Evolutionary conservation across 371 early-diverging fungal species (phyloP).

Genomic region (Mortierella sp.): DNA sequence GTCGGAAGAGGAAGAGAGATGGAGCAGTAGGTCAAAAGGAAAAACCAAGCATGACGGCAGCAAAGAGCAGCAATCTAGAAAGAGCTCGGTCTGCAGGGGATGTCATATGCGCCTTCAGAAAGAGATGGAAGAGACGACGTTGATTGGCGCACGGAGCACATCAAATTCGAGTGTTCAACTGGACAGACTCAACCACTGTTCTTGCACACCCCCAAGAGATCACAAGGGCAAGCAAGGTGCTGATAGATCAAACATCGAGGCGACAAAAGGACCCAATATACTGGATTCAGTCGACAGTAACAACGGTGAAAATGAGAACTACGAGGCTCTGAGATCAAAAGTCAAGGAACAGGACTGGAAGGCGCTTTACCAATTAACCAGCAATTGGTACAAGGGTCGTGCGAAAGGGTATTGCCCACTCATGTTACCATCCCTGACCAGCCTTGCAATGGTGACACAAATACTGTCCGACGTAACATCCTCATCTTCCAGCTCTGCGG

Average conservation of each 20-base stretch:
- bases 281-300: background rate
- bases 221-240: slow-evolving; percentile 12
- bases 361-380: slow-evolving; percentile 65
- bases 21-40: background rate
- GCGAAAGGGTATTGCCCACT: slow-evolving; percentile 61
- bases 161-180: too few relatives aligned
- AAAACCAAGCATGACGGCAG: background rate
- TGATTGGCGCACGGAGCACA: too few relatives aligned
- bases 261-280: too few relatives aligned
- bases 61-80: background rate
- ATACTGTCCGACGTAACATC: slow-evolving; percentile 9
- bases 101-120: too few relatives aligned
- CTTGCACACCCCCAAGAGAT: background rate
- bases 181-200: background rate
- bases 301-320: background rate
- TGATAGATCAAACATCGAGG: background rate
- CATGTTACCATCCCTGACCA: slow-evolving; percentile 27
- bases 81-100: too few relatives aligned
- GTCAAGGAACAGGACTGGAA: slow-evolving; percentile 58
- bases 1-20: background rate
- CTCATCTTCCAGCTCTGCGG: background rate
- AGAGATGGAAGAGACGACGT: background rate
- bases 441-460: slow-evolving; percentile 13
- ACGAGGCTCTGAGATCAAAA: background rate
- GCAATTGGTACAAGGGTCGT: slow-evolving; percentile 67